Conservation (phyloP, 208 protist species). For the Trypanosoma theileri region DNA sequence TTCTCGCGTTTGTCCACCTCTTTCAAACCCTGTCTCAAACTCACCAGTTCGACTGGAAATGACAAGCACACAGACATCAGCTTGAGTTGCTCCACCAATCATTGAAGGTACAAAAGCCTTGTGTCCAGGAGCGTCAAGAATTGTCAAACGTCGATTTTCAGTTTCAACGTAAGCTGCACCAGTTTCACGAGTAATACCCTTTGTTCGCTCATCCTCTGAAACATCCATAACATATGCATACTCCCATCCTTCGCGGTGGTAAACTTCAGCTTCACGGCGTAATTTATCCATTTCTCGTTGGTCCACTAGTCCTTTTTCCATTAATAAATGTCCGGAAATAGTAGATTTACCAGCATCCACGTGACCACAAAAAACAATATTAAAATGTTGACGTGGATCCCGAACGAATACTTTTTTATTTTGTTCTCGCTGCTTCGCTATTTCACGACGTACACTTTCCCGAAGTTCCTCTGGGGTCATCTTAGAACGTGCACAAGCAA, state of each 20-base stretch:
- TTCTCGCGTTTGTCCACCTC: conserved; percentile 98
- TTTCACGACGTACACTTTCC: conserved; percentile 67
- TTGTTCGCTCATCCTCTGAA: conserved; percentile 97
- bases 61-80: conserved; percentile 98
- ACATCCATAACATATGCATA: conserved; percentile 98
- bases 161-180: conserved; percentile 97
- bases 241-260: conserved; percentile 97
- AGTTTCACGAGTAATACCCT: conserved; percentile 98
- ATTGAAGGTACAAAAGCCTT: conserved; percentile 99
- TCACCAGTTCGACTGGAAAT: conserved; percentile 98
- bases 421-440: conserved; percentile 67
- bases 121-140: conserved; percentile 99
- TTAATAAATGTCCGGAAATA: conserved; percentile 96
- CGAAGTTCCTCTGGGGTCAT: conserved; percentile 66
- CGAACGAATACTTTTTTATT: conserved; percentile 70
- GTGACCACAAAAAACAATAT: conserved; percentile 99
- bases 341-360: conserved; percentile 99
- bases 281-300: conserved; percentile 99
- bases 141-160: conserved; percentile 94
- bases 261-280: conserved; percentile 95
- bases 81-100: conserved; percentile 98
- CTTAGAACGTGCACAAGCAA: conserved; percentile 26
- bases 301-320: conserved; percentile 95
- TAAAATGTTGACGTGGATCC: conserved; percentile 95
- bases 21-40: conserved; percentile 99